Base-by-base conservation (phyloP, 305 asterid species). In the Solanum hybrid region DNA sequence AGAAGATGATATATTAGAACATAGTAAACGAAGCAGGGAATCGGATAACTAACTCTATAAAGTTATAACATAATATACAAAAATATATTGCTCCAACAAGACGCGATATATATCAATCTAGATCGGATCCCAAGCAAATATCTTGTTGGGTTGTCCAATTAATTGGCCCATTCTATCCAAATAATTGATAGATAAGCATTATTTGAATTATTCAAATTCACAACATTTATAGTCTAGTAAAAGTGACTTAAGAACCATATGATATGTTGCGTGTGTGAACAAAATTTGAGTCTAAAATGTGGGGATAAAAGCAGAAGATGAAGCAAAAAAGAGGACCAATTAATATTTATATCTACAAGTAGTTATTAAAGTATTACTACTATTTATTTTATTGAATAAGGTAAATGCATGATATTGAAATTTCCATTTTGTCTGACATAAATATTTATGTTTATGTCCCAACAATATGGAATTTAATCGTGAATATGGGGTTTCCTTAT, bases 401-500 rank as follows among this genome's bases (percentile, higher is more conserved):
- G 22, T 14, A 81, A 81, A 40, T 79, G 86, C n/a, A 80, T 38
- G 31, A 38, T 10, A 82, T 45, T 82, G 86, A 79, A 34, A 19
- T 31, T 84, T 51, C 40, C 45, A 51, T 51, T 81, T 84, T 84
- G 14, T 84, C 87, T 51, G 75, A 51, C 87, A 84, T 84, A 29
- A 6, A 84, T 10, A 84, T 31, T 31, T 51, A 45, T 82, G 10
- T 84, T n/a, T 31, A 45, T 51, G 10, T 84, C 29, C 75, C 22
- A 84, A 84, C 72, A 51, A 27, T 45, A 84, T 84, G 42, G 75
- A 84, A 84, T 84, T 31, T 84, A 51, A 51, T 84, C 4, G 42
- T 51, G 87, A 84, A 84, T 51, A 84, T 84, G 73, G 87, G 87
- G 10, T 84, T 84, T 19, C 42, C 40, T 84, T 84, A 84, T 84